Conservation (phyloP, 2,329 filamentous ascomycete genomes). For the Trichoderma breve region DNA sequence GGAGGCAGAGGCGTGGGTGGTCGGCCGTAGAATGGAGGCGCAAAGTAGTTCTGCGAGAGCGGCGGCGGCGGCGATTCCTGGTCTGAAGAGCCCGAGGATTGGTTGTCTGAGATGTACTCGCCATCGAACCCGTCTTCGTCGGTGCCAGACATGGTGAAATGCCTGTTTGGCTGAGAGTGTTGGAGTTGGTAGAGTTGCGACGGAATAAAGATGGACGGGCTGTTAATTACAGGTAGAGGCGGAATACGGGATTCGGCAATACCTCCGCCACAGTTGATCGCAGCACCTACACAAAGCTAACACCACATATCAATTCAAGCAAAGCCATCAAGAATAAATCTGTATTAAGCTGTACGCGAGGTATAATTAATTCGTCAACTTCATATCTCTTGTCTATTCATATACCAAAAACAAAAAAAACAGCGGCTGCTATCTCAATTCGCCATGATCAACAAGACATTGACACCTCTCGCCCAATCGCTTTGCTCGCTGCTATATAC, state of each 20-base stretch:
- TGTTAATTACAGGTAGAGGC: not conserved
- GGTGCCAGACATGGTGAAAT: constrained; percentile 31
- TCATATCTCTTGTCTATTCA: constrained; percentile 8
- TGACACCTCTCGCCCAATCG: not conserved
- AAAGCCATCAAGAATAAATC: not conserved
- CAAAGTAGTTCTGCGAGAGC: constrained; percentile 55
- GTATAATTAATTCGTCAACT: not conserved
- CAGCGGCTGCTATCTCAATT: not conserved
- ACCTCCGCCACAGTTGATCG: not conserved
- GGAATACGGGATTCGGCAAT: not conserved
- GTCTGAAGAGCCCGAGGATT: constrained; percentile 32
- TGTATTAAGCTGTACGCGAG: no score
- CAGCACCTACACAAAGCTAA: not conserved
- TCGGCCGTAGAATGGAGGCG: constrained; percentile 92
- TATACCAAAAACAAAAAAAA: not conserved
- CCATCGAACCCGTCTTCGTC: constrained; percentile 35
- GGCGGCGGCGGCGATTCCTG: constrained; percentile 44
- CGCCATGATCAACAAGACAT: not conserved
- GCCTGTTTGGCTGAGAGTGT: not conserved
- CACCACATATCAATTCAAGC: not conserved
- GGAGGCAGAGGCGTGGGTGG: constrained; percentile 94
- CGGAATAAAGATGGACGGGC: not conserved
- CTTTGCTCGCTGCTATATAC: constrained; percentile 4
- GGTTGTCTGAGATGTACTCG: constrained; percentile 36
- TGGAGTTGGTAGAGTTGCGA: not conserved